Evolutionary conservation across 2,329 filamentous ascomycete species (phyloP).

Genomic region (Fusarium sp.): DNA sequence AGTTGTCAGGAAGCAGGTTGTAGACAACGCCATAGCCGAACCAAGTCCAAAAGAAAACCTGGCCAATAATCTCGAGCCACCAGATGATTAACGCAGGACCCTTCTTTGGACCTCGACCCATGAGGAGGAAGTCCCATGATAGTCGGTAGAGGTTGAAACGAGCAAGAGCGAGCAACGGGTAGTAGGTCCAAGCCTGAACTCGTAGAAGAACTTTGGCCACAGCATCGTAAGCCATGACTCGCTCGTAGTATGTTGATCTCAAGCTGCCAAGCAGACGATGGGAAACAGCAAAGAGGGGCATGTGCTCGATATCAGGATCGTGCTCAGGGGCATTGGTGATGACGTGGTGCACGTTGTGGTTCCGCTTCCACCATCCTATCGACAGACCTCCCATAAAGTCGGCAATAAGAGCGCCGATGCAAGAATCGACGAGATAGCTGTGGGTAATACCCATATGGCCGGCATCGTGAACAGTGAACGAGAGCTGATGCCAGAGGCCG

Average conservation of each 20-base stretch:
- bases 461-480: constrained; percentile 94
- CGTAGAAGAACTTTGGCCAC: constrained; percentile 78
- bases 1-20: constrained; percentile 76
- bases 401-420: constrained; percentile 91
- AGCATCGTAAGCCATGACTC: constrained; percentile 82
- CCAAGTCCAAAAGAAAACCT: constrained; percentile 88
- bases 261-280: constrained; percentile 83
- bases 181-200: constrained; percentile 88
- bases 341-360: constrained; percentile 96
- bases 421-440: constrained; percentile 84
- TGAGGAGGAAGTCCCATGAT: constrained; percentile 83
- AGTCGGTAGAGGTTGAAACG: constrained; percentile 90
- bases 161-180: constrained; percentile 83
- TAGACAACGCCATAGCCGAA: constrained; percentile 89
- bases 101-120: constrained; percentile 78
- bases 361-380: constrained; percentile 97
- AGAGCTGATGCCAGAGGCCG: constrained; percentile 92
- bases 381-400: constrained; percentile 92
- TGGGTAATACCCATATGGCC: constrained; percentile 99
- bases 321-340: constrained; percentile 96
- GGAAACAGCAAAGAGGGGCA: constrained; percentile 90
- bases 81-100: constrained; percentile 88
- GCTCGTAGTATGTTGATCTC: constrained; percentile 86
- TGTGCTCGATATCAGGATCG: constrained; percentile 93
- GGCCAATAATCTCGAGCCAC: constrained; percentile 82